A percentile compares a stretch with the other conserved stretches of the same genome.
phyloP scores from a whole-genome alignment of 2,329 filamentous ascomycete genomes.

The Cladosporium colombiae region DNA sequence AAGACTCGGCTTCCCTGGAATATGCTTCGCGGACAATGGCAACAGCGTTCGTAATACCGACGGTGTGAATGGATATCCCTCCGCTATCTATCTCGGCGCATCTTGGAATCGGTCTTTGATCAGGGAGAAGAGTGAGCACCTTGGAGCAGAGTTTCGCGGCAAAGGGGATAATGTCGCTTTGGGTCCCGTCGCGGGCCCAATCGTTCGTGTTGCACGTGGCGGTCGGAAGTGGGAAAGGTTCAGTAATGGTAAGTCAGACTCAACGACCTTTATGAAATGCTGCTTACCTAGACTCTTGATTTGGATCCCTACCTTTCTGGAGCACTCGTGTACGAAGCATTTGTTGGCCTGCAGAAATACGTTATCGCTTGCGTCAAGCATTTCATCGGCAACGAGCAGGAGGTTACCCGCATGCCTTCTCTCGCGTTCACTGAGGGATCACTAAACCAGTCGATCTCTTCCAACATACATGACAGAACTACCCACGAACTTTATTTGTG shows the following conservation, averaged over 20 bases:
- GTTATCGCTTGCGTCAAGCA: slow-evolving; percentile 45
- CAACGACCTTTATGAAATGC: slow-evolving; percentile 39
- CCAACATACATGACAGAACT: slow-evolving; percentile 35
- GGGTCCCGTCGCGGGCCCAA: slow-evolving; percentile 50
- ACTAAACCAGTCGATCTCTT: slow-evolving; percentile 46
- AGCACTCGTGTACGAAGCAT: slow-evolving; percentile 31
- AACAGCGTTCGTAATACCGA: slow-evolving; percentile 37
- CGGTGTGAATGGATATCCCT: slow-evolving; percentile 40
- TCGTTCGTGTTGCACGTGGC: slow-evolving; percentile 35
- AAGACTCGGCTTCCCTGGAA: slow-evolving; percentile 42
- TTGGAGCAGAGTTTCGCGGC: slow-evolving; percentile 38
- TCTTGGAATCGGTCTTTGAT: slow-evolving; percentile 52
- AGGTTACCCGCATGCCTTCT: slow-evolving; percentile 30
- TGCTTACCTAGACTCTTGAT: slow-evolving; percentile 63
- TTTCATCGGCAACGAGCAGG: slow-evolving; percentile 36
- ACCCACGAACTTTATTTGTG: slow-evolving; percentile 55
- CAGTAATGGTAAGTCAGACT: slow-evolving; percentile 6
- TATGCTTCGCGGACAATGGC: slow-evolving; percentile 45
- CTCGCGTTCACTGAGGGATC: slow-evolving; percentile 41
- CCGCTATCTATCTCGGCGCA: slow-evolving; percentile 41
- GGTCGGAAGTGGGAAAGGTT: slow-evolving; percentile 38
- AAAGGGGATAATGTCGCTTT: slow-evolving; percentile 37
- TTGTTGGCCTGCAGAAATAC: slow-evolving; percentile 44
- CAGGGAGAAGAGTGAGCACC: slow-evolving; percentile 36
- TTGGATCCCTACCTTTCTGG: slow-evolving; percentile 34